Evolutionary conservation across 2,329 filamentous ascomycete species (phyloP).

Genomic region (Aureobasidium melanogenum): DNA sequence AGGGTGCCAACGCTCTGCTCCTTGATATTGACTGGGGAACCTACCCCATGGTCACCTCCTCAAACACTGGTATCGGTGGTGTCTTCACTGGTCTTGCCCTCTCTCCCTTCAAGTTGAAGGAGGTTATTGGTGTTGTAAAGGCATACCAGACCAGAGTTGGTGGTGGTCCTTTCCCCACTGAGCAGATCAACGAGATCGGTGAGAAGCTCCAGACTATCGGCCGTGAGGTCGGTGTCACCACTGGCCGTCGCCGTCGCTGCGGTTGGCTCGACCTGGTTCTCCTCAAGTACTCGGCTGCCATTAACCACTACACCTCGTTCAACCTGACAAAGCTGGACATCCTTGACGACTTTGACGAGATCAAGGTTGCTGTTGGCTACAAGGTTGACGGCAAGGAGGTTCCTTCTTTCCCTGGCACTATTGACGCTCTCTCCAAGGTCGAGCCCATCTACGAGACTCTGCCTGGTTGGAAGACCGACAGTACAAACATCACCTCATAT

Average conservation of each 20-base stretch:
- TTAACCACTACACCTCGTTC: slow-evolving; percentile 59
- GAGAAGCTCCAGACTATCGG: slow-evolving; percentile 49
- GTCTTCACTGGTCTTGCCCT: slow-evolving; percentile 55
- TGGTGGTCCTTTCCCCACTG: slow-evolving; percentile 58
- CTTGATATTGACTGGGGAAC: slow-evolving; percentile 56
- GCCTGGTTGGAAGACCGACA: slow-evolving; percentile 60
- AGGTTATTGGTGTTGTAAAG: slow-evolving; percentile 59
- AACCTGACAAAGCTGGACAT: slow-evolving; percentile 63
- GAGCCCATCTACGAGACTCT: slow-evolving; percentile 61
- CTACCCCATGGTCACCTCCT: slow-evolving; percentile 54
- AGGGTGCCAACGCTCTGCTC: slow-evolving; percentile 62
- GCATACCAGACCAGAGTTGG: slow-evolving; percentile 53
- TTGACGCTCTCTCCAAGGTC: slow-evolving; percentile 47
- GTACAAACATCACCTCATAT: slow-evolving; percentile 50
- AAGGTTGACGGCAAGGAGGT: slow-evolving; percentile 46
- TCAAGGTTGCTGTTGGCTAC: slow-evolving; percentile 70
- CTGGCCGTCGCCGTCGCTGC: slow-evolving; percentile 52
- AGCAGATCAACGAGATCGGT: slow-evolving; percentile 50
- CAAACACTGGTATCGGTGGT: slow-evolving; percentile 51
- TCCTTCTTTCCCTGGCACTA: slow-evolving; percentile 57
- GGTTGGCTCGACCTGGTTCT: slow-evolving; percentile 62
- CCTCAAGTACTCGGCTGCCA: slow-evolving; percentile 53
- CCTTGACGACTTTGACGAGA: slow-evolving; percentile 62
- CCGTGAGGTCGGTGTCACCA: slow-evolving; percentile 48
- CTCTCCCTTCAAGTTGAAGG: slow-evolving; percentile 51